Evolutionary conservation across 2,329 filamentous ascomycete genomes (phyloP), one percentile per base, ranked within the genome.

Genomic region (Aspergillus viridinutans): DNA sequence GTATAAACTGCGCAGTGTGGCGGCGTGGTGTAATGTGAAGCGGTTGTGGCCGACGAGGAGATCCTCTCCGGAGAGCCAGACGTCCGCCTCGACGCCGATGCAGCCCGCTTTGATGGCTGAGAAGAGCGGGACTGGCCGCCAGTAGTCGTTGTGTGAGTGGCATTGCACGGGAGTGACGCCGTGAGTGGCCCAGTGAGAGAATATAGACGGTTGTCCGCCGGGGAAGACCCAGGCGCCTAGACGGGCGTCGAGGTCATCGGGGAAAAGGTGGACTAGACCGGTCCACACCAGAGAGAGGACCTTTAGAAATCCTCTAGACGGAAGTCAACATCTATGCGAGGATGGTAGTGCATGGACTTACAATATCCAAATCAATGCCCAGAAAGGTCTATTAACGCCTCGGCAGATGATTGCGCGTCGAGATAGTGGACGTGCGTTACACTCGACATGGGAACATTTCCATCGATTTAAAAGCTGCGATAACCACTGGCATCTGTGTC

Each of bases 71-170:
- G 80, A 80, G 1, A 84, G 75, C 85, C 85, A 90, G 23, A 90
- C 82, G 66, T 90, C 88, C 2, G 85, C 86, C 72, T 90, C 88
- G 3, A 89, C 78, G 9, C 85, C 82, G 5, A 83, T 82, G 62
- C 84, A 88, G 6, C 85, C 84, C 4, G 81, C 80, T 7, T 75
- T 70, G 1, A 87, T 69, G 23, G 87, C 88, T 10, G 84, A 83
- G 64, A 83, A 86, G 3, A 90, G 76, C 0, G 87, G 86, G 0
- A 82, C 76, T 20, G 77, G 76, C 50, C 85, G 81, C 84, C 84
- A 87, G 70, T 90, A 90, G 69, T 90, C 87, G 64, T 90, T 89
- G 67, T 90, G 86, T 1, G 83, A 87, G 68, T 89, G 86, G 60
- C 85, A 87, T 1, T 77, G 74, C 29, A 86, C 79, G 1, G 85